Percentiles rank a stretch among this genome's conserved stretches.
Evolutionary conservation across 2,329 filamentous ascomycete species (phyloP).

Genomic region (Trichocomaceae sp.): DNA sequence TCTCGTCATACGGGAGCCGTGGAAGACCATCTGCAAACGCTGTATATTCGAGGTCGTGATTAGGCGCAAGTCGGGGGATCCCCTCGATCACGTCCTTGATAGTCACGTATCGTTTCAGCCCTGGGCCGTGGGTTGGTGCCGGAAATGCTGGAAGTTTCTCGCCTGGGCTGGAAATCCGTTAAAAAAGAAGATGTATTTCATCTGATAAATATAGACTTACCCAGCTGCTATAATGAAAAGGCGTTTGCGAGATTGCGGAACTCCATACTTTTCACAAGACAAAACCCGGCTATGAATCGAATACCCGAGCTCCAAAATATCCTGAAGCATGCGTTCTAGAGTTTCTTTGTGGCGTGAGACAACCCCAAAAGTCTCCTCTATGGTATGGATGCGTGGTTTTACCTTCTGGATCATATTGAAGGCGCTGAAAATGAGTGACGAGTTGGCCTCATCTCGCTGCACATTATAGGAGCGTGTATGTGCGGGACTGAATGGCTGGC

Average conservation of each 20-base stretch:
- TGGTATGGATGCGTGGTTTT: slow-evolving; percentile 62
- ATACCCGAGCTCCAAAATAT: slow-evolving; percentile 56
- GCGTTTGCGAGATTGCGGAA: slow-evolving; percentile 44
- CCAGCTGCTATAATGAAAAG: slow-evolving; percentile 49
- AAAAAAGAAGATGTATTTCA: too few relatives aligned
- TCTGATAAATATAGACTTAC: slow-evolving; percentile 26
- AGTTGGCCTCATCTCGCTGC: slow-evolving; percentile 61
- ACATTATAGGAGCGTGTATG: slow-evolving; percentile 50
- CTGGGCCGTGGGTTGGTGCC: slow-evolving; percentile 48
- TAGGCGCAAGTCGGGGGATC: slow-evolving; percentile 34
- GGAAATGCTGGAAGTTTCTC: slow-evolving; percentile 64
- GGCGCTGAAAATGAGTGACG: slow-evolving; percentile 47
- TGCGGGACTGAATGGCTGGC: slow-evolving; percentile 66
- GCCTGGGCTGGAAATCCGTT: slow-evolving; percentile 58
- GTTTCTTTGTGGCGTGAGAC: slow-evolving; percentile 48
- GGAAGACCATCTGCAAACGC: slow-evolving; percentile 20
- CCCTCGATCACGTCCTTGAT: slow-evolving; percentile 37
- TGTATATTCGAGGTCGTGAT: slow-evolving; percentile 37
- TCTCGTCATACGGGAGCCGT: slow-evolving; percentile 40
- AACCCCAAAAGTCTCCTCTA: slow-evolving; percentile 74
- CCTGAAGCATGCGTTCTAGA: slow-evolving; percentile 55
- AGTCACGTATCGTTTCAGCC: slow-evolving; percentile 32
- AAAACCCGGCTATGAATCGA: slow-evolving; percentile 64
- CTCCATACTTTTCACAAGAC: slow-evolving; percentile 43
- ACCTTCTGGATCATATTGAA: slow-evolving; percentile 51